A percentile compares a stretch with the other conserved stretches of the same genome.
phyloP scores from a whole-genome alignment of 805 yeast species.

The Yarrowia osloensis region DNA sequence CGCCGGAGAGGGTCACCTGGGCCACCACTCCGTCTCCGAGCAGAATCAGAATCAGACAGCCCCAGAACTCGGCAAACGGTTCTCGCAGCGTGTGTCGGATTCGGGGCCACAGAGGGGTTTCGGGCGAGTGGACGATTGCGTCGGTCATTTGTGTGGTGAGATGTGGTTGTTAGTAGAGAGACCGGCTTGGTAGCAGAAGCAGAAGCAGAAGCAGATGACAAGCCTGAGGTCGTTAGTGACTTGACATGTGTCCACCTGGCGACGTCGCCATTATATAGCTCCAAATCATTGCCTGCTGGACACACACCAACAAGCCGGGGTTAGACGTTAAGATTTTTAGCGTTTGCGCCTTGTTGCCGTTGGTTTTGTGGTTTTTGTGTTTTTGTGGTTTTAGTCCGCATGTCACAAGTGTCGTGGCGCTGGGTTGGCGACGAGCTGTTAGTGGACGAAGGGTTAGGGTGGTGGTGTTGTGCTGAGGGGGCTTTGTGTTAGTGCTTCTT shows the following conservation, averaged over 20 bases:
- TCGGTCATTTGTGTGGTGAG: not conserved
- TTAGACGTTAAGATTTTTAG: slow-evolving; percentile 1
- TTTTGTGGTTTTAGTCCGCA: no score
- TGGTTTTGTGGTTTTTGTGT: no score
- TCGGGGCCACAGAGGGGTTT: slow-evolving; percentile 31
- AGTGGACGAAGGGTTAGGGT: no score
- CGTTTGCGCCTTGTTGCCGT: not conserved
- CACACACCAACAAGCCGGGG: no score
- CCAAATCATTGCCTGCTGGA: no score
- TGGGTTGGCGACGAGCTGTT: no score
- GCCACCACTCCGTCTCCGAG: slow-evolving; percentile 55
- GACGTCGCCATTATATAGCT: not conserved
- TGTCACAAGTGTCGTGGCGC: no score
- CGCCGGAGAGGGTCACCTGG: slow-evolving; percentile 47
- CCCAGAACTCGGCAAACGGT: slow-evolving; percentile 55
- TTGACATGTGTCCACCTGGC: no score
- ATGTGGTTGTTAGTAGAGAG: not conserved
- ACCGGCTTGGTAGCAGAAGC: no score
- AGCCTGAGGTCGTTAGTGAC: no score
- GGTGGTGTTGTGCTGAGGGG: not conserved
- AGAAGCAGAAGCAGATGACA: no score
- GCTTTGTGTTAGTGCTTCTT: not conserved
- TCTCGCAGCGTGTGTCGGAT: slow-evolving; percentile 46
- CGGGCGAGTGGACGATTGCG: slow-evolving; percentile 1
- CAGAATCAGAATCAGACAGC: slow-evolving; percentile 50